A percentile compares a stretch with the other conserved stretches of the same genome.
These are phyloP conservation scores for Aegilops bicornis DNA, from an alignment of 176 grass and related monocot genomes.

Conservation along the genomic window DNA sequence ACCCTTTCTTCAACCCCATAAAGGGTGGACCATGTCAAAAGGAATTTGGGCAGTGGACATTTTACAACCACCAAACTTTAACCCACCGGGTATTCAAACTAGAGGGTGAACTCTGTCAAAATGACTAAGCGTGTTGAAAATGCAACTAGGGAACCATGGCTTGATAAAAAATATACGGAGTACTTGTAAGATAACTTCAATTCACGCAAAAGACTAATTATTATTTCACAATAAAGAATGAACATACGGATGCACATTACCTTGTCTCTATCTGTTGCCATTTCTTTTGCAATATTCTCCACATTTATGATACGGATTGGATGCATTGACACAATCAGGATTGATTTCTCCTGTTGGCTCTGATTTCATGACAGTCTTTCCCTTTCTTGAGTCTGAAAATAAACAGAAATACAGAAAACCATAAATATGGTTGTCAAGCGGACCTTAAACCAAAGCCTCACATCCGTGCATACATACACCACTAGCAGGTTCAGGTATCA, in stretches of 20 bases:
- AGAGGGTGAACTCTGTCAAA: not conserved
- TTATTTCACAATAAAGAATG: not conserved
- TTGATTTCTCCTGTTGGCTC: slow-evolving; percentile 49
- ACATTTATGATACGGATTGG: slow-evolving; percentile 90
- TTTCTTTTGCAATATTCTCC: slow-evolving; percentile 61
- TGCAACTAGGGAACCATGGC: slow-evolving; percentile 4
- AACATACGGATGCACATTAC: slow-evolving; percentile 3
- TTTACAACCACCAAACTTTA: not conserved
- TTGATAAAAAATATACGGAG: not conserved
- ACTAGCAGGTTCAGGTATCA: not conserved
- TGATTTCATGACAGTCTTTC: slow-evolving; percentile 27
- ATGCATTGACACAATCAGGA: slow-evolving; percentile 75
- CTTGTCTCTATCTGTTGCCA: slow-evolving; percentile 42
- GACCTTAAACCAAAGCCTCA: not conserved
- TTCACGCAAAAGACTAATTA: not conserved
- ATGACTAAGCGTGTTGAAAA: slow-evolving; percentile 11
- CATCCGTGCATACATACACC: not conserved
- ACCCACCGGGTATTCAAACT: not conserved
- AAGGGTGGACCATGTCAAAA: not conserved
- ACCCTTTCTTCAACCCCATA: not conserved
- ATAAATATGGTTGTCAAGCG: slow-evolving; percentile 24
- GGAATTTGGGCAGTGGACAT: slow-evolving; percentile 20
- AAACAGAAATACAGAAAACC: not conserved
- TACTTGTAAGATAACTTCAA: too few relatives aligned
- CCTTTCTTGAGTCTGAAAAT: slow-evolving; percentile 41